These are phyloP conservation scores for Metarhizium rileyi DNA, from an alignment of 2,329 filamentous ascomycete species.

Conservation along the genomic window DNA sequence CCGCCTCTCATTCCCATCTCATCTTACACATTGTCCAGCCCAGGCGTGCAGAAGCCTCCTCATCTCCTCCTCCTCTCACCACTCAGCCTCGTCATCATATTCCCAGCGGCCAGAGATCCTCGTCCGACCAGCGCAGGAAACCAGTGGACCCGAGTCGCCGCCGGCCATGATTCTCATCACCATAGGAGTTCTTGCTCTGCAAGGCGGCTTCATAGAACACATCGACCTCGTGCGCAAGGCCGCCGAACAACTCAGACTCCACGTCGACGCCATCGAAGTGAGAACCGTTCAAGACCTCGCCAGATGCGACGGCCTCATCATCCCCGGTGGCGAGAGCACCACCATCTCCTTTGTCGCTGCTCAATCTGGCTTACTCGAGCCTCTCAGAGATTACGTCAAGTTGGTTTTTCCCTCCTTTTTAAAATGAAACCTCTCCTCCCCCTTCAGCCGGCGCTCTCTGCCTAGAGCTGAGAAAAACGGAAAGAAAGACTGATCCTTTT, in stretches of 20 bases:
- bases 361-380: slow-evolving; percentile 71
- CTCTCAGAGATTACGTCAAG: slow-evolving; percentile 85
- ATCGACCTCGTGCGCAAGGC: slow-evolving; percentile 65
- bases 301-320: slow-evolving; percentile 70
- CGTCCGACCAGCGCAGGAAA: not conserved
- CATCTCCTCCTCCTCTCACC: not conserved
- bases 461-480: no score
- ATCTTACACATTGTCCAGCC: not conserved
- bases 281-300: slow-evolving; percentile 63
- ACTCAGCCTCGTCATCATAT: not conserved
- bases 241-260: slow-evolving; percentile 35
- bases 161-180: slow-evolving; percentile 30
- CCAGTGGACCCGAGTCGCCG: slow-evolving; percentile 13
- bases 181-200: slow-evolving; percentile 62
- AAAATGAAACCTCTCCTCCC: no score
- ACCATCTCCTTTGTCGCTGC: slow-evolving; percentile 83
- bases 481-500: not conserved
- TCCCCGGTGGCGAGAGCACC: slow-evolving; percentile 93
- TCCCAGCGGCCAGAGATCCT: not conserved
- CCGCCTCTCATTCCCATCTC: not conserved
- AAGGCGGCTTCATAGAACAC: slow-evolving; percentile 91
- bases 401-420: slow-evolving; percentile 30
- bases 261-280: slow-evolving; percentile 65
- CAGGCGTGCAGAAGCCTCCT: not conserved
- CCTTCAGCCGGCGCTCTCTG: no score